These are phyloP conservation scores for Laburnicola sp. DNA, from an alignment of 2,329 filamentous ascomycete species.

Conservation along the genomic window DNA sequence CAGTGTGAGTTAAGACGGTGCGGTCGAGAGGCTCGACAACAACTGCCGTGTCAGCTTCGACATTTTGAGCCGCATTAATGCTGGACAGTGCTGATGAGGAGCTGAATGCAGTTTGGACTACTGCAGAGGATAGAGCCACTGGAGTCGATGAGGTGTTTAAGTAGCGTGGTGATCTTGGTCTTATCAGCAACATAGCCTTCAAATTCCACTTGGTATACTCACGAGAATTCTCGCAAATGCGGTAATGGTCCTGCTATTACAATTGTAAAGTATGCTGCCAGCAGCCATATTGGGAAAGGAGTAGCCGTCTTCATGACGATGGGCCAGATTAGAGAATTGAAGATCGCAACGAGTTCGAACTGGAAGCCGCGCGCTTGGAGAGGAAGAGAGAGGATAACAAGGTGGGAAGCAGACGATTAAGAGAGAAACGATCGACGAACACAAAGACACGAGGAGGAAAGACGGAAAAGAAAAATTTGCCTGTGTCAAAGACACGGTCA, in stretches of 20 bases:
- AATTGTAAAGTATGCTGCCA: conserved; percentile 40
- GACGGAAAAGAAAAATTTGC: conserved; percentile 21
- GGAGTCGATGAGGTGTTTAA: conserved; percentile 29
- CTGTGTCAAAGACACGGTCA: conserved; percentile 29
- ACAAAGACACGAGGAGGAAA: conserved; percentile 24
- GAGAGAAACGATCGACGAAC: conserved; percentile 40
- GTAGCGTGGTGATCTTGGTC: conserved; percentile 31
- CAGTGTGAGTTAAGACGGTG: conserved; percentile 31
- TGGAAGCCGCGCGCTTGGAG: conserved; percentile 26
- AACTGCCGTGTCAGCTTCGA: conserved; percentile 38
- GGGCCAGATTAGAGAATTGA: conserved; percentile 25
- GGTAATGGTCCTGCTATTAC: conserved; percentile 42
- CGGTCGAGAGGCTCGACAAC: conserved; percentile 38
- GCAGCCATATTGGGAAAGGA: conserved; percentile 36
- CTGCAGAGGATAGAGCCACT: background rate
- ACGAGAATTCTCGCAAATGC: conserved; percentile 28
- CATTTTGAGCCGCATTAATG: conserved; percentile 15
- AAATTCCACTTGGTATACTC: conserved; percentile 14
- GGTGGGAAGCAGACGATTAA: conserved; percentile 30
- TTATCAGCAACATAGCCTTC: conserved; percentile 13
- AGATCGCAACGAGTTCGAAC: conserved; percentile 15
- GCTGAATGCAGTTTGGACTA: conserved; percentile 1
- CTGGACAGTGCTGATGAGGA: background rate
- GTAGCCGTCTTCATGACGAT: conserved; percentile 32
- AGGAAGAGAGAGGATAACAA: conserved; percentile 22